Evolutionary conservation across 148 eudicot species (phyloP).

Genomic region (Rhododendron mucronatum): DNA sequence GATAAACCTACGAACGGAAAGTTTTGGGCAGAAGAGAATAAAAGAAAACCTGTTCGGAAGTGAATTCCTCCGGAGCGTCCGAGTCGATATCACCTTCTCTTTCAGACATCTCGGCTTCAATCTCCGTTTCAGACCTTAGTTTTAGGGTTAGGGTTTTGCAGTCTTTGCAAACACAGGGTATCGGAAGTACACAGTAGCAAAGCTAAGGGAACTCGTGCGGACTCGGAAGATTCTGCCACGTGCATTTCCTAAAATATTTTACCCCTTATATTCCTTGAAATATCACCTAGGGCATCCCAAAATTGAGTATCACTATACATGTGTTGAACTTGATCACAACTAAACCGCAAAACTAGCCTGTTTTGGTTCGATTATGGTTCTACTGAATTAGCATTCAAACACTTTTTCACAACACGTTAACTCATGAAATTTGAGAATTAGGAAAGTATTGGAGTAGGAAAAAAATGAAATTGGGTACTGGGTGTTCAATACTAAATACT

Average conservation of each 20-base stretch:
- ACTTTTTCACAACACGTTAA: too few relatives aligned
- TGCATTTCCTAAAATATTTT: background rate
- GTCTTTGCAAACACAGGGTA: background rate
- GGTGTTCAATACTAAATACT: too few relatives aligned
- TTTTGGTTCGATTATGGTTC: too few relatives aligned
- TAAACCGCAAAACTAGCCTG: too few relatives aligned
- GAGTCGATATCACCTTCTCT: constrained; percentile 47
- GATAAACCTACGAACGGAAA: background rate
- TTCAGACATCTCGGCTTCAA: constrained; percentile 38
- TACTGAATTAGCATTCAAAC: too few relatives aligned
- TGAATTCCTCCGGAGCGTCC: constrained; percentile 83
- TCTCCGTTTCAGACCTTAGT: background rate
- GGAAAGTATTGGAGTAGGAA: too few relatives aligned
- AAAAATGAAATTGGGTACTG: too few relatives aligned
- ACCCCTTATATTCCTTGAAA: background rate
- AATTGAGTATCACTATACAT: too few relatives aligned
- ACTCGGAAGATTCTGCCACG: background rate
- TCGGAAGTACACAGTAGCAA: background rate
- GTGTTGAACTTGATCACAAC: too few relatives aligned
- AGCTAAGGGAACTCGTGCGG: background rate
- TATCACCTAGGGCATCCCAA: background rate
- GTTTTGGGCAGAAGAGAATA: background rate
- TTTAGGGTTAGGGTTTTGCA: constrained; percentile 12
- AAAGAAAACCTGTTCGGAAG: constrained; percentile 50
- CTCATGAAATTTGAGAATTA: too few relatives aligned